These are phyloP conservation scores for Acanthamoeba culbertsoni DNA, from an alignment of 208 protist genomes.

Conservation along the genomic window DNA sequence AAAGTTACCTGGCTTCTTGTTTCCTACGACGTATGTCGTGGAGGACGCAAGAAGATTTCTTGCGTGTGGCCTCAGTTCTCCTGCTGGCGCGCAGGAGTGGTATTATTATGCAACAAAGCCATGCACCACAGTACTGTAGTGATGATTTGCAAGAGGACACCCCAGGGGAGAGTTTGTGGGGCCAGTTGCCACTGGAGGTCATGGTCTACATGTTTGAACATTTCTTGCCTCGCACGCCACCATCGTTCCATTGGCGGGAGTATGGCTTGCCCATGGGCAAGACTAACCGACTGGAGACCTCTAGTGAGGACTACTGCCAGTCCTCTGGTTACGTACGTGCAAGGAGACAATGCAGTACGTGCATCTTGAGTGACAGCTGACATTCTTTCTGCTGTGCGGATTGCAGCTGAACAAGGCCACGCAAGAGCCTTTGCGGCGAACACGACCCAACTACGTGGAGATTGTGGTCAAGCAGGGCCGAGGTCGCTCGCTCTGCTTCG, in stretches of 20 bases:
- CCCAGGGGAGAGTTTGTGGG: background rate
- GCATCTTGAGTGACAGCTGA: background rate
- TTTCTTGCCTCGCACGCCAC: constrained; percentile 1
- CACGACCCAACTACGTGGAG: background rate
- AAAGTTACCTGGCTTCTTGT: too few relatives aligned
- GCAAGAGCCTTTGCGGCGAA: background rate
- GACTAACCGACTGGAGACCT: background rate
- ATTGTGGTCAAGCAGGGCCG: background rate
- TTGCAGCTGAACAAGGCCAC: background rate
- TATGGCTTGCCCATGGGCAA: background rate
- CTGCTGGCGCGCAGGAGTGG: background rate
- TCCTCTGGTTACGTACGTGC: background rate
- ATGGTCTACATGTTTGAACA: background rate
- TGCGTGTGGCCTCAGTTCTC: background rate
- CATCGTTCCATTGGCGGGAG: background rate
- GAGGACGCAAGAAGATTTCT: constrained; percentile 17
- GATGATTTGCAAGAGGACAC: background rate
- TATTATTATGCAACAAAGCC: too few relatives aligned
- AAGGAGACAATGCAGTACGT: background rate
- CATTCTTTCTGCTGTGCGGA: background rate
- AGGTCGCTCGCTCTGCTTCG: background rate
- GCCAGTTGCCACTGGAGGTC: background rate
- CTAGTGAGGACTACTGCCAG: background rate
- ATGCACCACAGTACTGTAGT: background rate
- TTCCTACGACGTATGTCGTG: background rate